Conservation (phyloP, 1,139 yeast species). For the Scheffersomyces quercinus region DNA sequence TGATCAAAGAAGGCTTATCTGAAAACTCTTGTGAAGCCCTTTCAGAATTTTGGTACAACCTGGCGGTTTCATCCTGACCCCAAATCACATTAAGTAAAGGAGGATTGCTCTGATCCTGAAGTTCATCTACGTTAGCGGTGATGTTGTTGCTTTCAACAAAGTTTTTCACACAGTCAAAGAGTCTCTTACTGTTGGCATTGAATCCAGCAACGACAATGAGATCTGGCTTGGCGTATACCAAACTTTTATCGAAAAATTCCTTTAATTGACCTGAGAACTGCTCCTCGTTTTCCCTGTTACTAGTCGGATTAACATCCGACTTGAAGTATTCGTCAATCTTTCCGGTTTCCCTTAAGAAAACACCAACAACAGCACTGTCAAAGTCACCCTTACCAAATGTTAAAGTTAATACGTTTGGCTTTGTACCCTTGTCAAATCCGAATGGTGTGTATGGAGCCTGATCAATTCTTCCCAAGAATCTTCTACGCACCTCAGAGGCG, state of each 20-base stretch:
- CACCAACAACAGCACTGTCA: constrained; percentile 86
- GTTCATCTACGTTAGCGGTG: constrained; percentile 51
- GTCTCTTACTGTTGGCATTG: constrained; percentile 67
- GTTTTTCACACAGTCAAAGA: constrained; percentile 58
- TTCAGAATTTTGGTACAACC: constrained; percentile 78
- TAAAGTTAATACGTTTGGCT: constrained; percentile 79
- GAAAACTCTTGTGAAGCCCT: constrained; percentile 80
- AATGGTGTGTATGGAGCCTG: constrained; percentile 92
- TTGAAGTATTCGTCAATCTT: constrained; percentile 75
- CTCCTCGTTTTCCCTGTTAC: constrained; percentile 49
- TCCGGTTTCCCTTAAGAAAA: constrained; percentile 76
- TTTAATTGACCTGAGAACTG: constrained; percentile 55
- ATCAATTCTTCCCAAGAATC: constrained; percentile 70
- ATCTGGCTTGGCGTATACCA: constrained; percentile 61
- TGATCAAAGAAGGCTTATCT: constrained; percentile 81
- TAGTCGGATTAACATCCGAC: constrained; percentile 75
- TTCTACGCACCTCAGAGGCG: constrained; percentile 67
- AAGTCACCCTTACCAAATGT: constrained; percentile 86
- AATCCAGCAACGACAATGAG: constrained; percentile 89
- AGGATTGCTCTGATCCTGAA: constrained; percentile 38
- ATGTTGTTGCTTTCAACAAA: constrained; percentile 61
- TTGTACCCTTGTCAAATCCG: constrained; percentile 74
- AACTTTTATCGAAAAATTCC: constrained; percentile 41
- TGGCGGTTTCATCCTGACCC: constrained; percentile 93
- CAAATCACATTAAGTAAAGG: constrained; percentile 63